Evolutionary conservation across 306 rosid species (phyloP).

Genomic region (Begonia loranthoides): DNA sequence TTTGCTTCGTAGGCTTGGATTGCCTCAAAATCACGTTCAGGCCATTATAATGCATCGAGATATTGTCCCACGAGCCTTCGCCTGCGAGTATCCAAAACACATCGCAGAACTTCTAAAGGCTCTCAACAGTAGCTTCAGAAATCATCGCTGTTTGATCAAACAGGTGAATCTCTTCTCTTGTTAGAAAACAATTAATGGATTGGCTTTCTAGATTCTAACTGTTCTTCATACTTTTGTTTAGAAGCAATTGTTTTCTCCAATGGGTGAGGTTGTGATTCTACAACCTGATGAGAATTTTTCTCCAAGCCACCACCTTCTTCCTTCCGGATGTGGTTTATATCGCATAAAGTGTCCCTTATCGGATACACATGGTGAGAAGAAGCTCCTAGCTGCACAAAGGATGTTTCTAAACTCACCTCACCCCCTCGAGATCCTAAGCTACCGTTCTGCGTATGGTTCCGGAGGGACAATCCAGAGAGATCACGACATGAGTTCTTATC

Average conservation of each 20-base stretch:
- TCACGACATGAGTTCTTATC: constrained; percentile 82
- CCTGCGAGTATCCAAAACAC: constrained; percentile 83
- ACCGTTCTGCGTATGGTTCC: constrained; percentile 75
- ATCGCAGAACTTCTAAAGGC: constrained; percentile 82
- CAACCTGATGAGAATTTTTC: constrained; percentile 89
- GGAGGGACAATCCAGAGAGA: constrained; percentile 79
- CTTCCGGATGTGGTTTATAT: constrained; percentile 81
- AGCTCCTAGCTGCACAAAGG: constrained; percentile 49
- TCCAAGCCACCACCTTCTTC: constrained; percentile 76
- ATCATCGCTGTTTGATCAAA: constrained; percentile 73
- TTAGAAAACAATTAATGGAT: too few relatives aligned
- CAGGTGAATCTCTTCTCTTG: constrained; percentile 30
- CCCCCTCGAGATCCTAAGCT: constrained; percentile 81
- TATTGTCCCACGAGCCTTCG: constrained; percentile 90
- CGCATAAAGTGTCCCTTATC: constrained; percentile 34
- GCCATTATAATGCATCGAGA: constrained; percentile 83
- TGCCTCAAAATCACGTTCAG: constrained; percentile 67
- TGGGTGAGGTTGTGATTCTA: constrained; percentile 80
- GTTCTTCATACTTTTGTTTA: constrained; percentile 11
- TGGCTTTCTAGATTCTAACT: background rate
- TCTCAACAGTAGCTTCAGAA: constrained; percentile 63
- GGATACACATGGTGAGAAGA: constrained; percentile 37
- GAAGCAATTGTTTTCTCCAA: constrained; percentile 70
- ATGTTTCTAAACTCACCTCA: constrained; percentile 83
- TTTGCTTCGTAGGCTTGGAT: constrained; percentile 57